These are phyloP conservation scores for Globisporangium spinosum DNA, from an alignment of 352 stramenopile genomes.

Conservation along the genomic window DNA sequence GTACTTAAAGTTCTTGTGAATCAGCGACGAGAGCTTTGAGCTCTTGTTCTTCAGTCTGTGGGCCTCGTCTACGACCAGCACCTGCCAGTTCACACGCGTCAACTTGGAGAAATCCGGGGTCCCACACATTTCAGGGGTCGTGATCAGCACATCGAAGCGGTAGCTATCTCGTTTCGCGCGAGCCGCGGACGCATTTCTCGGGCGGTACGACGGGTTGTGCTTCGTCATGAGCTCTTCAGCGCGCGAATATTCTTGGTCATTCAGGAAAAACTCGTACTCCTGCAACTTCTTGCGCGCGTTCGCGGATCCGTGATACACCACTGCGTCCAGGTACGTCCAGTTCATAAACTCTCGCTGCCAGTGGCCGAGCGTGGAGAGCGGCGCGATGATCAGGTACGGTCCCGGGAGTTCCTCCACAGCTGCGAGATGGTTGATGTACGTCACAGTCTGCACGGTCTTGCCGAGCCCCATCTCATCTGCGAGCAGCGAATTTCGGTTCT, in stretches of 20 bases:
- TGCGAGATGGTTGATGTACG: slow-evolving; percentile 95
- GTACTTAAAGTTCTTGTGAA: slow-evolving; percentile 77
- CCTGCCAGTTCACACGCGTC: slow-evolving; percentile 90
- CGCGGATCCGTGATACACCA: slow-evolving; percentile 97
- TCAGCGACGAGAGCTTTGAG: slow-evolving; percentile 91
- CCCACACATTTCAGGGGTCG: slow-evolving; percentile 98
- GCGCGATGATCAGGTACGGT: slow-evolving; percentile 97
- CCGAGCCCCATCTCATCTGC: slow-evolving; percentile 99
- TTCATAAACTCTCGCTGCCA: slow-evolving; percentile 95
- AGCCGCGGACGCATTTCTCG: slow-evolving; percentile 14
- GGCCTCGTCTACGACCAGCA: slow-evolving; percentile 98
- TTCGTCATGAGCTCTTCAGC: slow-evolving; percentile 28
- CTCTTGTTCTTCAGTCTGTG: slow-evolving; percentile 98
- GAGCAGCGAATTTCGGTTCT: slow-evolving; percentile 96
- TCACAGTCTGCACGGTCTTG: slow-evolving; percentile 95
- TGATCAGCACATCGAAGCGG: slow-evolving; percentile 99
- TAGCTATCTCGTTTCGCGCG: slow-evolving; percentile 58
- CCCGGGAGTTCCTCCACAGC: slow-evolving; percentile 92
- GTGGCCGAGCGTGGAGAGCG: slow-evolving; percentile 96
- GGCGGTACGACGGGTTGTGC: slow-evolving; percentile 10
- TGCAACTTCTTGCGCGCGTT: slow-evolving; percentile 88
- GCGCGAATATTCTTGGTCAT: slow-evolving; percentile 38
- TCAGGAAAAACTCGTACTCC: slow-evolving; percentile 94
- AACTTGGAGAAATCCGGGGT: slow-evolving; percentile 94
- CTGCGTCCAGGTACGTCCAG: slow-evolving; percentile 98